Evolutionary conservation across 2,329 filamentous ascomycete species (phyloP).

Genomic region (Fusarium paranaense): DNA sequence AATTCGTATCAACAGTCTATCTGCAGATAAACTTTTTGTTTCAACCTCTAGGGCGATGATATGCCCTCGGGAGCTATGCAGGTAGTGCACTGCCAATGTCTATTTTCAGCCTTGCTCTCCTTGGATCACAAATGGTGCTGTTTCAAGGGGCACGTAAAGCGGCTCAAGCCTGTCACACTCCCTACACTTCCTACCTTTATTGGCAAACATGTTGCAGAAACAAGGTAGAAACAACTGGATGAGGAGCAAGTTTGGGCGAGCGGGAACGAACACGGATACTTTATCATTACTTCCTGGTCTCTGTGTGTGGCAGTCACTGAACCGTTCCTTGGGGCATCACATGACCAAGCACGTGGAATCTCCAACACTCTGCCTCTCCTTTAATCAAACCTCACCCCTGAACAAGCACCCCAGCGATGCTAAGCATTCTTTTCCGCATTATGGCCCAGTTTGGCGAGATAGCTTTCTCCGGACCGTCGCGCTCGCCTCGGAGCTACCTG

Average conservation of each 20-base stretch:
- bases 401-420: background rate
- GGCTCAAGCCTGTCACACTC: background rate
- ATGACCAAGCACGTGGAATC: background rate
- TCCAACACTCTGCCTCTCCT: background rate
- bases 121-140: background rate
- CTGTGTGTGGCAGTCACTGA: background rate
- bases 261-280: background rate
- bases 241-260: background rate
- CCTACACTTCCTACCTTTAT: background rate
- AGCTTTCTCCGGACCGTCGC: background rate
- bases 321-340: background rate
- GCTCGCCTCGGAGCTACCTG: background rate
- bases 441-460: background rate
- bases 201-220: background rate
- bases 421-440: background rate
- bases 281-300: background rate
- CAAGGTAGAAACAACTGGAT: background rate
- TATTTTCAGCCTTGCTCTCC: background rate
- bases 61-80: background rate
- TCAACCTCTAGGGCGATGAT: background rate
- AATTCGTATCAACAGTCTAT: background rate
- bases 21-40: background rate
- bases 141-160: background rate
- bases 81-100: background rate
- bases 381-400: constrained; percentile 5